phyloP scores from a whole-genome alignment of 2,329 filamentous ascomycete genomes.

The Exophiala mesophila region DNA sequence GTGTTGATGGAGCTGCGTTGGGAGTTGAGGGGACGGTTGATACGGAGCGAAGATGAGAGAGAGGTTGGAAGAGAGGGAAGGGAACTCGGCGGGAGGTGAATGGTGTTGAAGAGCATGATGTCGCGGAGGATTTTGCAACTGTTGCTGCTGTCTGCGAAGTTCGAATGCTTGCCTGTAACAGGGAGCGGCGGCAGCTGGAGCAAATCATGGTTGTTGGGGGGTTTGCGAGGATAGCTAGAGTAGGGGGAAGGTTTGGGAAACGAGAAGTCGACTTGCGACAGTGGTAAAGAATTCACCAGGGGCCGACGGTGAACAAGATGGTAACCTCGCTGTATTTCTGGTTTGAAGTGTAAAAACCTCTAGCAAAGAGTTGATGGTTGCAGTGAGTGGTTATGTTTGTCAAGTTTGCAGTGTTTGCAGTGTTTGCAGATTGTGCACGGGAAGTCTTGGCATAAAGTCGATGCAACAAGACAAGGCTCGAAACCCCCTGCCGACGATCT shows the following conservation, averaged over 20 bases:
- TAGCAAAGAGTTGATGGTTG: neutral
- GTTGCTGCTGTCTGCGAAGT: neutral
- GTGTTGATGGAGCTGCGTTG: conserved; percentile 19
- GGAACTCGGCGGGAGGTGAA: conserved; percentile 1
- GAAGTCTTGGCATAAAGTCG: too few relatives aligned
- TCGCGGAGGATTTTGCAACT: neutral
- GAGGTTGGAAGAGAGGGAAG: conserved; percentile 1
- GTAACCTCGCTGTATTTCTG: neutral
- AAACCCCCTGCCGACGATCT: too few relatives aligned
- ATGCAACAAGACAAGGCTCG: too few relatives aligned
- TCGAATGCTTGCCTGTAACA: conserved; percentile 17
- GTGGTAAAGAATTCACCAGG: neutral
- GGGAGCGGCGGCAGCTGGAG: conserved; percentile 20
- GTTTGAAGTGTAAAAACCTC: neutral
- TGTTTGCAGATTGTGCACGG: neutral
- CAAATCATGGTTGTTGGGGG: conserved; percentile 26
- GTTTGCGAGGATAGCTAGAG: too few relatives aligned
- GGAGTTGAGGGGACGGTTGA: conserved; percentile 19
- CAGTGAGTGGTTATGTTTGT: too few relatives aligned
- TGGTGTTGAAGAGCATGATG: neutral
- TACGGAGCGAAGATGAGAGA: conserved; percentile 6
- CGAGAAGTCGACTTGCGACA: neutral
- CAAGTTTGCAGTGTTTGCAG: neutral
- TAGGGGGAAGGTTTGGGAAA: neutral
- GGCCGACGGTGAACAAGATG: neutral